These are phyloP conservation scores for Prinsepia uniflora DNA, from an alignment of 306 rosid genomes.

Conservation along the genomic window DNA sequence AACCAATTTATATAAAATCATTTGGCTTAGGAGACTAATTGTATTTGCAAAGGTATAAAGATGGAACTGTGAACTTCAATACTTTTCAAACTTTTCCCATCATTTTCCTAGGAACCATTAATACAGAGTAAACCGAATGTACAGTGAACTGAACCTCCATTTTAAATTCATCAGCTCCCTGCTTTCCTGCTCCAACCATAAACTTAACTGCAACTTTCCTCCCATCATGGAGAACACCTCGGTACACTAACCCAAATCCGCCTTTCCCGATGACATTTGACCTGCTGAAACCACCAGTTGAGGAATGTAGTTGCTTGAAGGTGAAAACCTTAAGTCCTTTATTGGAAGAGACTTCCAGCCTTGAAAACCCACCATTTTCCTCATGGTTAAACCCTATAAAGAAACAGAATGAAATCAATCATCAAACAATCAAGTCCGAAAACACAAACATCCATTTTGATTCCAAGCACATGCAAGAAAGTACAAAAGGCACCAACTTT, in stretches of 20 bases:
- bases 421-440: slow-evolving; percentile 12
- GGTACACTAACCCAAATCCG: slow-evolving; percentile 78
- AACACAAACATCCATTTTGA: neutral
- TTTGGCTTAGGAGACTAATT: neutral
- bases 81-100: neutral
- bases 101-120: slow-evolving; percentile 2
- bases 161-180: slow-evolving; percentile 88
- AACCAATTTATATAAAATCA: neutral
- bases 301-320: slow-evolving; percentile 89
- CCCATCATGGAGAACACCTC: slow-evolving; percentile 79
- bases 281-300: slow-evolving; percentile 86
- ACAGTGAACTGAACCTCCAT: slow-evolving; percentile 59
- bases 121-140: slow-evolving; percentile 3
- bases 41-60: neutral
- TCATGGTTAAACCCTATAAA: slow-evolving; percentile 48
- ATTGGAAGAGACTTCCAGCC: slow-evolving; percentile 53
- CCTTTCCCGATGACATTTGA: slow-evolving; percentile 89
- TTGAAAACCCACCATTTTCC: slow-evolving; percentile 46
- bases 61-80: neutral
- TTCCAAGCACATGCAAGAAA: slow-evolving; percentile 2
- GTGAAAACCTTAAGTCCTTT: slow-evolving; percentile 77
- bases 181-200: slow-evolving; percentile 90
- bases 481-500: neutral
- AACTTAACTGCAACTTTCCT: slow-evolving; percentile 83
- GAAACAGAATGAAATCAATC: slow-evolving; percentile 21